Conservation (phyloP, 1,284 basidiomycete genomes). For the Leccinum fuscescens region DNA sequence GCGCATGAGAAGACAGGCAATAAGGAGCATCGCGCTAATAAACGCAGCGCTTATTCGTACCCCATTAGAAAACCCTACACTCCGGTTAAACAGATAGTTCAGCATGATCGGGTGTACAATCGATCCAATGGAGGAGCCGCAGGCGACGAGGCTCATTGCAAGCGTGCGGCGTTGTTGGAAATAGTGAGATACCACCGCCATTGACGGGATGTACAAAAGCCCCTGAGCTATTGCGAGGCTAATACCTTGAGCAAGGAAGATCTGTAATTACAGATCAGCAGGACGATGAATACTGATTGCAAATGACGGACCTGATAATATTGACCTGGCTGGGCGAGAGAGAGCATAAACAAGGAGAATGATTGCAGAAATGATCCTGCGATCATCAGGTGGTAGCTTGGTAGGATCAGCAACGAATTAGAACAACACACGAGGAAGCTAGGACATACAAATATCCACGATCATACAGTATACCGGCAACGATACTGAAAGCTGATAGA, state of each 20-base stretch:
- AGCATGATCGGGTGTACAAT: constrained; percentile 39
- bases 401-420: constrained; percentile 1
- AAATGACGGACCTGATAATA: constrained; percentile 27
- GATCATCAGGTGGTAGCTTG: constrained; percentile 30
- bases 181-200: constrained; percentile 36
- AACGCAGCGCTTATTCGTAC: neutral
- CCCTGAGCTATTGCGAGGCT: constrained; percentile 33
- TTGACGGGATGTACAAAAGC: constrained; percentile 29
- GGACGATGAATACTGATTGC: neutral
- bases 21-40: neutral
- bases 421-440: neutral
- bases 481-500: constrained; percentile 4
- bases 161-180: constrained; percentile 34
- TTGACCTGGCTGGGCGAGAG: constrained; percentile 22
- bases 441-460: constrained; percentile 33
- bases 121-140: constrained; percentile 36
- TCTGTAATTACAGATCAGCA: constrained; percentile 12
- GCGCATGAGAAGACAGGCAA: constrained; percentile 31
- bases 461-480: constrained; percentile 27
- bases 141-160: constrained; percentile 33
- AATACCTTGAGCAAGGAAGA: constrained; percentile 37
- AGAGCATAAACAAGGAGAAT: constrained; percentile 32
- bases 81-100: constrained; percentile 36
- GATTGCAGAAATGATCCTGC: constrained; percentile 27
- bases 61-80: constrained; percentile 15